Base-by-base conservation (phyloP, 768 basidiomycete species). In the Suillus subalutaceus region DNA sequence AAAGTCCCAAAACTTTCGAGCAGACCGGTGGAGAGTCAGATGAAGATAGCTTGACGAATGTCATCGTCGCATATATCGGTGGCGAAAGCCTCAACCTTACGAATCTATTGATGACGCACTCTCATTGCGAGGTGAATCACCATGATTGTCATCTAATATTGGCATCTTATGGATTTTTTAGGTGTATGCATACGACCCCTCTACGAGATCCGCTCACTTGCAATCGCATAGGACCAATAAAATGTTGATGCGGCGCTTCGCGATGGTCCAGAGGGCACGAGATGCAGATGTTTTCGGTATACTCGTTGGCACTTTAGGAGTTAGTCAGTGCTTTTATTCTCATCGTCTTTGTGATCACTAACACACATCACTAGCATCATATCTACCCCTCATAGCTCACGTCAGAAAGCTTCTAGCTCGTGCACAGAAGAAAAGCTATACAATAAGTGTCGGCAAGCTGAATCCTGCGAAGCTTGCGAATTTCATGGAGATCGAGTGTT, bases 271-370 rank as follows among this genome's bases (percentile, higher is more conserved):
- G 74, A 90, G 88, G 70, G 95, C 97, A 3, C 85, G 93, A 53
- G 92, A 96, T 69, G 91, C 96, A 0, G 96, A 98, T 70, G 93
- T 98, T 0, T 93, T 97, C 68, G 97, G 96, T 1, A 95, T 99
- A 55, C 87, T 99, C 4, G 92, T 99, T 2, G 96, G 96, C 13
- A 97, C 96, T 1, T 85, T 99, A 16, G 96, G 96, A 53, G 91
- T 97, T 38, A 87, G 92, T 93, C 61, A 66, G 88, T 75, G 16
- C 58, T 40, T 20, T 60, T 9, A 13, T 46, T 12, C n/a, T 53
- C 50, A 52, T 38, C 12, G 18, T 60, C 18, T 60, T 43, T 30
- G 26, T 20, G 30, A 10, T 60, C 16, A 65, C 37, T 59, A 43
- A 59, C 53, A 3, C 13, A 41, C 44, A 26, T 44, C 12, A 37